phyloP scores from a whole-genome alignment of 495 filamentous ascomycete species.

The Aspergillus coremiiformis region DNA sequence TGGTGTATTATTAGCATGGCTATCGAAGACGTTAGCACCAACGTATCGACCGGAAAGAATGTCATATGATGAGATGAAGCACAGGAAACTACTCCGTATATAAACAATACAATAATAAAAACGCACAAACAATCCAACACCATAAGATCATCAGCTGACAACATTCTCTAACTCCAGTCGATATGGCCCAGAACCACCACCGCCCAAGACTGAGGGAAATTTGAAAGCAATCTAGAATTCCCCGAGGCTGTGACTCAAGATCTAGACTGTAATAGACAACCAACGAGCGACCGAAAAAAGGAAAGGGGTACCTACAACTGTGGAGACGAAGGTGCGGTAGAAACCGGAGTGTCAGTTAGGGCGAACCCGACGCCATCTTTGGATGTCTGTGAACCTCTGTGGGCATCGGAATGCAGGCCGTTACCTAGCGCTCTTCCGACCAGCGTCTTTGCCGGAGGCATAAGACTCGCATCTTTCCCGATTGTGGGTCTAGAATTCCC shows the following conservation, averaged over 20 bases:
- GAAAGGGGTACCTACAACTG: slow-evolving; percentile 51
- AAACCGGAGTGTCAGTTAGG: slow-evolving; percentile 60
- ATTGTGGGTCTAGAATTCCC: slow-evolving; percentile 17
- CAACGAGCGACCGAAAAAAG: slow-evolving; percentile 12
- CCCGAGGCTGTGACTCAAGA: neutral
- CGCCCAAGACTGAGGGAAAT: neutral
- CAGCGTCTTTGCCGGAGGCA: slow-evolving; percentile 38
- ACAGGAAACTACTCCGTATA: slow-evolving; percentile 7
- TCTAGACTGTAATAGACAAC: slow-evolving; percentile 6
- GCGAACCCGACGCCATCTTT: slow-evolving; percentile 49
- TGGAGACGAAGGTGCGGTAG: slow-evolving; percentile 64
- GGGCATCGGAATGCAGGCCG: slow-evolving; percentile 41
- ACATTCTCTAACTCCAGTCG: no score
- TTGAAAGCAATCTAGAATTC: neutral
- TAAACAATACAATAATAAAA: neutral
- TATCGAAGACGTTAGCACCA: neutral
- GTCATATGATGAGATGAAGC: neutral
- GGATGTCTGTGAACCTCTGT: slow-evolving; percentile 36
- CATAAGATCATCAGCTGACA: neutral
- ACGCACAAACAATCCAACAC: neutral
- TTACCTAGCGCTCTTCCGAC: slow-evolving; percentile 43
- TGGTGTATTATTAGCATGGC: slow-evolving; percentile 27
- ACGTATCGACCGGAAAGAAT: neutral
- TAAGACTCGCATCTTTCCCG: slow-evolving; percentile 30
- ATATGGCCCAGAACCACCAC: neutral